Evolutionary conservation across 441 rosid species (phyloP).

Genomic region (Raphanus hybrid): DNA sequence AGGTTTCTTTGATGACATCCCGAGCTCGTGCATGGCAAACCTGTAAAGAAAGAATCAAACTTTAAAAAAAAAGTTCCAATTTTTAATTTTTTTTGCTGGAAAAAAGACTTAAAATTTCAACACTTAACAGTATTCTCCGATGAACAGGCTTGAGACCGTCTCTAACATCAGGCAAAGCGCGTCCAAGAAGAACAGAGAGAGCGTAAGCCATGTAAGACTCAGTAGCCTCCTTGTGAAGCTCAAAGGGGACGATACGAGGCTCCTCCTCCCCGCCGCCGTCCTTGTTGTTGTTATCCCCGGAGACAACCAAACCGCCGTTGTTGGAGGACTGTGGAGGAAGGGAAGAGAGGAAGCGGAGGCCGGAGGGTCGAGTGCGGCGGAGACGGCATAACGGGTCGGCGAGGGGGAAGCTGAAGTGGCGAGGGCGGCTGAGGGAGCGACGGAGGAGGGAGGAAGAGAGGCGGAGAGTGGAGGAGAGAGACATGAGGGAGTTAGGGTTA

Average conservation of each 20-base stretch:
- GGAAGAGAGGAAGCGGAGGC: slow-evolving; percentile 48
- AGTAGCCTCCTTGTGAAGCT: slow-evolving; percentile 90
- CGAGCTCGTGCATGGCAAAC: slow-evolving; percentile 93
- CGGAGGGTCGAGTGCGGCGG: slow-evolving; percentile 41
- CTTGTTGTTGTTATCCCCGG: slow-evolving; percentile 36
- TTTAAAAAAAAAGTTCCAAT: slow-evolving; percentile 12
- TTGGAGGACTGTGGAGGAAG: slow-evolving; percentile 35
- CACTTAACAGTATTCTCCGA: slow-evolving; percentile 79
- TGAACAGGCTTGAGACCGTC: slow-evolving; percentile 97
- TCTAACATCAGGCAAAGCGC: slow-evolving; percentile 91
- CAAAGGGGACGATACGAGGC: slow-evolving; percentile 64
- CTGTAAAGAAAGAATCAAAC: slow-evolving; percentile 46
- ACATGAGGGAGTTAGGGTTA: slow-evolving; percentile 51
- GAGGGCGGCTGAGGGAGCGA: slow-evolving; percentile 37
- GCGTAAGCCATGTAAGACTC: slow-evolving; percentile 93
- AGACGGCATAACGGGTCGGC: slow-evolving; percentile 36
- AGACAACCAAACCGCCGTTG: slow-evolving; percentile 51
- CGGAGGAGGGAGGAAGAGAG: slow-evolving; percentile 56
- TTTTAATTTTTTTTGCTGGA: not conserved
- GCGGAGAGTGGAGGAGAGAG: slow-evolving; percentile 68
- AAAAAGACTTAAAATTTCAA: not conserved
- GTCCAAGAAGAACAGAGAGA: slow-evolving; percentile 89
- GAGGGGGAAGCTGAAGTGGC: slow-evolving; percentile 32
- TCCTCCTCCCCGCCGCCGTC: slow-evolving; percentile 16
- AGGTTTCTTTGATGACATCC: slow-evolving; percentile 88